Percentiles rank a stretch among this genome's conserved stretches.
phyloP scores from a whole-genome alignment of 2,329 filamentous ascomycete species.

The Penicillium sp. region DNA sequence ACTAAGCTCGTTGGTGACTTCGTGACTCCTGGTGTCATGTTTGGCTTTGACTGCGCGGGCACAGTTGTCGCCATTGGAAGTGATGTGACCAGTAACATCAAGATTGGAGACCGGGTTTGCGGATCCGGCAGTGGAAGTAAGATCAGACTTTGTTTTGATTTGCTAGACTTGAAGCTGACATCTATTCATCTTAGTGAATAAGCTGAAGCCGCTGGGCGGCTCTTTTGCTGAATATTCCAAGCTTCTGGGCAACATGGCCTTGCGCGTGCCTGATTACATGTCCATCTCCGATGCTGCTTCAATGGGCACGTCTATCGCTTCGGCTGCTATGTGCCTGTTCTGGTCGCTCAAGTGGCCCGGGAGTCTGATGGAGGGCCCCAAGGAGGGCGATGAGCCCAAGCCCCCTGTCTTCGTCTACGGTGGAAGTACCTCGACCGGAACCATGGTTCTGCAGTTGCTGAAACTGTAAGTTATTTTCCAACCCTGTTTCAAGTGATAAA shows the following conservation, averaged over 20 bases:
- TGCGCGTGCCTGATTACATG: background rate
- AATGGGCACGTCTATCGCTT: background rate
- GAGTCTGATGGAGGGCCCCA: background rate
- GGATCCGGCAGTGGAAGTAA: background rate
- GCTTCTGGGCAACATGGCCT: background rate
- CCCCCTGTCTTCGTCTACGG: constrained; percentile 2
- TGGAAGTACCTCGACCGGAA: constrained; percentile 1
- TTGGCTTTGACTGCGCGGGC: background rate
- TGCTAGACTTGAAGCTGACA: background rate
- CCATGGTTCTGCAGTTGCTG: background rate
- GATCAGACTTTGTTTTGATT: background rate
- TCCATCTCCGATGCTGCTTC: background rate
- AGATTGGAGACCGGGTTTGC: background rate
- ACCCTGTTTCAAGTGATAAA: too few relatives aligned
- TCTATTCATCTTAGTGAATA: background rate
- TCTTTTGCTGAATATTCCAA: background rate
- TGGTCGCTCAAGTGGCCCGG: background rate
- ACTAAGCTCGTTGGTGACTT: background rate
- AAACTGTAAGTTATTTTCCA: background rate
- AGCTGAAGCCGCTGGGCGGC: background rate
- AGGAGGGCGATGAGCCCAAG: background rate
- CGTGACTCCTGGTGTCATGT: background rate
- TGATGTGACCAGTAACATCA: background rate
- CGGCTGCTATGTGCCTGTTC: background rate
- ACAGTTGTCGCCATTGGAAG: background rate